A percentile compares a stretch with the other conserved stretches of the same genome.
phyloP scores from a whole-genome alignment of 352 stramenopile species.

The Pythium guiyangense region DNA sequence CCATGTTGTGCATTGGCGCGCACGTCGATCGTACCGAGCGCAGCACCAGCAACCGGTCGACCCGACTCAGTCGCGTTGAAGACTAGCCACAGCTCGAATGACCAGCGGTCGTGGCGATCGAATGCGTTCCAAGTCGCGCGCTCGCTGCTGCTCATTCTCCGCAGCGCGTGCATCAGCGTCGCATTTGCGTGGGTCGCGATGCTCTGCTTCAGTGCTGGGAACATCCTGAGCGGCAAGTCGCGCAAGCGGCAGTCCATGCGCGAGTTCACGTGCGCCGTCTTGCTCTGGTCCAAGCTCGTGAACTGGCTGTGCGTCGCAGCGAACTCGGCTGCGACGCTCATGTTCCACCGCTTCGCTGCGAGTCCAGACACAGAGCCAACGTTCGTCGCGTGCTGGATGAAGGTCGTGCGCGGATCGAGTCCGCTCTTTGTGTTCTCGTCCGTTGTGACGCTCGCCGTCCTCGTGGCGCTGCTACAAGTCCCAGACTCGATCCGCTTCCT shows the following conservation, averaged over 20 bases:
- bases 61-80: no score
- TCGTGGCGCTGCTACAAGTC: not conserved
- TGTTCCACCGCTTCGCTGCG: no score
- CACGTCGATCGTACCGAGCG: no score
- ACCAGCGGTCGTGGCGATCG: no score
- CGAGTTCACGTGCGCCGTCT: not conserved
- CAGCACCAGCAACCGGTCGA: no score
- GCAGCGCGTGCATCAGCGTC: not conserved
- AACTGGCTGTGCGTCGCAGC: not conserved
- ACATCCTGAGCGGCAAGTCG: not conserved
- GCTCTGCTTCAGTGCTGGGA: not conserved
- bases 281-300: constrained; percentile 2
- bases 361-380: no score
- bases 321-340: no score
- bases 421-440: not conserved
- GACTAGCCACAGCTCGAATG: no score
- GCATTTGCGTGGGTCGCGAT: not conserved
- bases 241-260: not conserved
- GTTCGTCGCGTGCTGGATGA: constrained; percentile 5
- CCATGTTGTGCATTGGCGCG: no score
- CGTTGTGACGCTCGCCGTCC: not conserved
- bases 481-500: not conserved
- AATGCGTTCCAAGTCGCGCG: no score
- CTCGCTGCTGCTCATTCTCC: not conserved
- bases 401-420: not conserved